These are phyloP conservation scores for Phoma sp. DNA, from an alignment of 2,329 filamentous ascomycete genomes.

Conservation along the genomic window DNA sequence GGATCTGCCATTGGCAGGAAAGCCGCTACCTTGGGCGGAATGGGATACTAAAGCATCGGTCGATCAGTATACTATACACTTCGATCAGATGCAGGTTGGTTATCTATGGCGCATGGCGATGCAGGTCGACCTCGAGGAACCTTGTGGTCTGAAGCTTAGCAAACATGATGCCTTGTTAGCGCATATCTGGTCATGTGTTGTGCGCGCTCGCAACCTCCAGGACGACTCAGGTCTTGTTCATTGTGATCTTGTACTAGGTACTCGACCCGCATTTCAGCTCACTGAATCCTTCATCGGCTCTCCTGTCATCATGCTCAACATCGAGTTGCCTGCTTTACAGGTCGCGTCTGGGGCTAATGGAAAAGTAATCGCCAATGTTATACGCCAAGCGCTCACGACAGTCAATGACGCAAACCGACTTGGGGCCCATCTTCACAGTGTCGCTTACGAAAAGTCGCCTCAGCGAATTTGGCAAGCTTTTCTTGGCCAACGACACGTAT, in stretches of 20 bases:
- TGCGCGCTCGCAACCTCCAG: slow-evolving; percentile 12
- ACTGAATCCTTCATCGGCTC: slow-evolving; percentile 7
- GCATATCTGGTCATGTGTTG: slow-evolving; percentile 15
- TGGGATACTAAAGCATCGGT: slow-evolving; percentile 11
- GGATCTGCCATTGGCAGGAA: slow-evolving; percentile 3
- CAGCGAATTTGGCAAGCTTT: slow-evolving; percentile 19
- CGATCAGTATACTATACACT: slow-evolving; percentile 11
- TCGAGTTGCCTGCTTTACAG: slow-evolving; percentile 7
- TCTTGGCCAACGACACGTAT: slow-evolving; percentile 11
- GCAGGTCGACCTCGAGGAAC: neutral
- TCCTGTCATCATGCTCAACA: slow-evolving; percentile 15
- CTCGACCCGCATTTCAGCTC: slow-evolving; percentile 9
- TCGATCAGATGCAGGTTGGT: slow-evolving; percentile 8
- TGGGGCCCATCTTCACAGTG: slow-evolving; percentile 13
- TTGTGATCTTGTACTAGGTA: slow-evolving; percentile 16
- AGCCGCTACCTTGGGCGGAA: slow-evolving; percentile 13
- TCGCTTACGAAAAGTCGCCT: slow-evolving; percentile 16
- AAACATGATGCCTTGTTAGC: slow-evolving; percentile 20
- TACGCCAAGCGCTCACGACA: slow-evolving; percentile 2
- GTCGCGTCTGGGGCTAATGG: neutral
- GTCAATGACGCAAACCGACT: slow-evolving; percentile 8
- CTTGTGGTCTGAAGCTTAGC: slow-evolving; percentile 4
- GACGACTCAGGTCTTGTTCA: slow-evolving; percentile 10
- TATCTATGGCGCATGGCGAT: neutral
- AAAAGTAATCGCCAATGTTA: neutral